Evolutionary conservation across 225 moss, liverwort and hornwort species (phyloP), one percentile per base, ranked within the genome.

Genomic region (Takakia lepidozioides): DNA sequence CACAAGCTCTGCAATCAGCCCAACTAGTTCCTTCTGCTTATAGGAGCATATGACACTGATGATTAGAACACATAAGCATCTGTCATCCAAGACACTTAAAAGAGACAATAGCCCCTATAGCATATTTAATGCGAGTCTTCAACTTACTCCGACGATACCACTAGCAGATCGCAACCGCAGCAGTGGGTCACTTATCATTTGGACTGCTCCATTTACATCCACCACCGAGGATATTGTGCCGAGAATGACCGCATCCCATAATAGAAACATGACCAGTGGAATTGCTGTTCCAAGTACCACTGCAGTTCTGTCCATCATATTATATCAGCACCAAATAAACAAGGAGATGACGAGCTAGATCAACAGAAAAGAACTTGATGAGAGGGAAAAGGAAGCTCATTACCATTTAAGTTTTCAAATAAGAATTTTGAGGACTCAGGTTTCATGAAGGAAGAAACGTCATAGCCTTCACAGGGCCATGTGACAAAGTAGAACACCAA

Each of bases 161-260:
- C 80, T 87, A 13, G 75, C 47, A 46, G 87, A 73, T 27, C 77
- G 72, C 25, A 98, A 69, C 46, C 63, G 64, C 20, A 70, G 54
- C 57, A 98, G 65, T 2, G 98, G 98, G 61, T 98, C 98, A 25
- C 71, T 60, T 48, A 82, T 29, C 16, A 50, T 34, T 51, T 75
- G 76, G 51, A 68, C 48, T 39, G 59, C 67, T 57, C 61, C 67
- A 8, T 60, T 61, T 26, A 83, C 49, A 46, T 81, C 75, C 30
- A 65, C 62, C 17, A 70, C 18, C 8, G 75, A 66, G 36, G 83
- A 74, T 27, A 78, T 57, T 35, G 78, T 85, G 51, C 91, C 98
- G 27, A 98, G 76, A 54, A 98, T 91, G n/a, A 98, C 85, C 10
- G 80, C 98, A 63, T 98, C 85, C 98, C 98, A 98, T 25, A 69